Evolutionary conservation across 495 filamentous ascomycete genomes (phyloP).

Genomic region (Alectoria sarmentosa): DNA sequence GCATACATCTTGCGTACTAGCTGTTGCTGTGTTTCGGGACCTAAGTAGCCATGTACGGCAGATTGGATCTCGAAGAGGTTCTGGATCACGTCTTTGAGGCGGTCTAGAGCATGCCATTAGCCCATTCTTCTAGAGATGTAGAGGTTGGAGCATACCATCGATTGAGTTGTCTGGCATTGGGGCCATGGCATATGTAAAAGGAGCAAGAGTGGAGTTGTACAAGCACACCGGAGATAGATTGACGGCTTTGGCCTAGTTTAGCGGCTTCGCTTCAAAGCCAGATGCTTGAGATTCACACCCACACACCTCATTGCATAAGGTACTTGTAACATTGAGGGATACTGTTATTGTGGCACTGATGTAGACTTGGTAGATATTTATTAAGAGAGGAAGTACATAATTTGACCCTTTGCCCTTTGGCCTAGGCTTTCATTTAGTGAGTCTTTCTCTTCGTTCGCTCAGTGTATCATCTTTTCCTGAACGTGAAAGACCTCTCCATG

Average conservation of each 20-base stretch:
- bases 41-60: conserved; percentile 62
- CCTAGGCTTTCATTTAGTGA: too few species aligned
- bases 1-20: conserved; percentile 56
- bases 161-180: conserved; percentile 35
- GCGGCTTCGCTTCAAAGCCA: not conserved
- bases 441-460: too few species aligned
- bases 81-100: conserved; percentile 69
- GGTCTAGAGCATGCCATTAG: conserved; percentile 33
- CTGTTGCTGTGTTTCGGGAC: conserved; percentile 52
- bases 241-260: conserved; percentile 2
- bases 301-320: too few species aligned
- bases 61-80: conserved; percentile 81
- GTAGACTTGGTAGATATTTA: too few species aligned
- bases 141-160: conserved; percentile 35
- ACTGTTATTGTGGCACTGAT: too few species aligned
- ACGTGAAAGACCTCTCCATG: too few species aligned
- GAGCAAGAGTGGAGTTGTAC: conserved; percentile 40
- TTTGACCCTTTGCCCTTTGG: too few species aligned
- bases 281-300: too few species aligned
- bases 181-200: conserved; percentile 5
- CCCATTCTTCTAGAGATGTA: not conserved
- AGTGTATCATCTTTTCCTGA: not conserved
- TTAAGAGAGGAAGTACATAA: too few species aligned
- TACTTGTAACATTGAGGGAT: too few species aligned
- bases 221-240: not conserved